A percentile compares a stretch with the other conserved stretches of the same genome.
Evolutionary conservation across 352 stramenopile species (phyloP).

Genomic region (Pythium sukuiense): DNA sequence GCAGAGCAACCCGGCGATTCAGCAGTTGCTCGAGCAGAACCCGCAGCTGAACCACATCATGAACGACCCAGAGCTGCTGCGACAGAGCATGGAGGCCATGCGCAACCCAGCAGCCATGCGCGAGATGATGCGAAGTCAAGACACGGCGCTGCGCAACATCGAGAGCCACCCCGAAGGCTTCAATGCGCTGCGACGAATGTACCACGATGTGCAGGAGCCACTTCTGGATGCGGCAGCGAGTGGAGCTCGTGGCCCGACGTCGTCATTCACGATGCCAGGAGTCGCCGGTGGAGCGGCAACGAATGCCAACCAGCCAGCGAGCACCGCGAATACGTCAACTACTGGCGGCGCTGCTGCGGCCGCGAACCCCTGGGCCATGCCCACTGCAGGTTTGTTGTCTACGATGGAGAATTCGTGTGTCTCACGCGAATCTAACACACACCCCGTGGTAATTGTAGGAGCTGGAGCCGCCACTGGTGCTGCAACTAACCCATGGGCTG

Average conservation of each 20-base stretch:
- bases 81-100: conserved; percentile 97
- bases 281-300: conserved; percentile 48
- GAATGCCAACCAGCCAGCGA: conserved; percentile 20
- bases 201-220: conserved; percentile 94
- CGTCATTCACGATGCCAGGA: conserved; percentile 86
- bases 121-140: conserved; percentile 97
- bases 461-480: conserved; percentile 2
- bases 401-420: neutral
- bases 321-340: conserved; percentile 16
- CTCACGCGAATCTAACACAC: neutral
- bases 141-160: conserved; percentile 96
- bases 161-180: conserved; percentile 98
- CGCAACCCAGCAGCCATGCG: conserved; percentile 95
- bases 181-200: conserved; percentile 94
- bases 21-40: conserved; percentile 94
- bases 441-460: neutral
- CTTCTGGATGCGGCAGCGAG: conserved; percentile 91
- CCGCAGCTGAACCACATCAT: conserved; percentile 95
- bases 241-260: conserved; percentile 43
- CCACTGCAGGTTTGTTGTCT: conserved; percentile 6
- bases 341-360: conserved; percentile 11
- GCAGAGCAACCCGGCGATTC: conserved; percentile 96
- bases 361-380: conserved; percentile 62
- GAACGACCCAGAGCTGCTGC: conserved; percentile 94
- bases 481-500: conserved; percentile 57